Percentiles rank a stretch among this genome's conserved stretches.
Conservation (phyloP, 345 rosid genomes). For the Ceriops decandra region DNA sequence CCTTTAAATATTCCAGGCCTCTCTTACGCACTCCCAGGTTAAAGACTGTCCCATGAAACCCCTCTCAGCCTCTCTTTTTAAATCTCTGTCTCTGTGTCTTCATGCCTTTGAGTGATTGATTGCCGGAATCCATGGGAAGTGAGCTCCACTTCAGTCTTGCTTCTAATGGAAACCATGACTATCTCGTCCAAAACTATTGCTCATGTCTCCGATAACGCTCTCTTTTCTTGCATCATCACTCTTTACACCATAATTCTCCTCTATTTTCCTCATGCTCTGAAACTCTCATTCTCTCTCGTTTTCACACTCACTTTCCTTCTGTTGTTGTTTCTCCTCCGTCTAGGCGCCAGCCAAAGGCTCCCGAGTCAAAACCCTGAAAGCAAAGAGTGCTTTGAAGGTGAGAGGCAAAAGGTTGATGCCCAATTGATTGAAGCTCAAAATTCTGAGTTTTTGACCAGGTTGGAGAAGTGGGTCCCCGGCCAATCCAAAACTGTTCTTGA, state of each 20-base stretch:
- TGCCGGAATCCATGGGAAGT: conserved; percentile 14
- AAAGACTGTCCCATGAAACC: not conserved
- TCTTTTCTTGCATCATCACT: conserved; percentile 52
- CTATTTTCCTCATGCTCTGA: conserved; percentile 42
- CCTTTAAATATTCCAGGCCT: conserved; percentile 33
- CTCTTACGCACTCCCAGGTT: conserved; percentile 23
- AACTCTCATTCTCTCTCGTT: conserved; percentile 47
- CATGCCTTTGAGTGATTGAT: conserved; percentile 26
- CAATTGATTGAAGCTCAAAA: not conserved
- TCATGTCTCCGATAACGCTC: conserved; percentile 35
- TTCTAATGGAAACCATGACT: conserved; percentile 7
- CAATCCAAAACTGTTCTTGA: not conserved
- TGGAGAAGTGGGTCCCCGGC: conserved; percentile 22
- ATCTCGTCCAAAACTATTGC: conserved; percentile 2
- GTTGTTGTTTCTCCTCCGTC: conserved; percentile 50
- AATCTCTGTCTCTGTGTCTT: too few species aligned
- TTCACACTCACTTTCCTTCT: conserved; percentile 42
- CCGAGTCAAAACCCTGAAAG: conserved; percentile 6
- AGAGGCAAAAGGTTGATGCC: not conserved
- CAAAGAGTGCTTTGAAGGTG: not conserved
- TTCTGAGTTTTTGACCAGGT: conserved; percentile 2
- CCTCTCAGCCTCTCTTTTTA: not conserved
- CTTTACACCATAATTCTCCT: conserved; percentile 46
- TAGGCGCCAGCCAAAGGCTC: conserved; percentile 35
- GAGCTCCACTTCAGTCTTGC: conserved; percentile 1